Evolutionary conservation across 2,329 filamentous ascomycete species (phyloP).

Genomic region (Claviceps pazoutovae): DNA sequence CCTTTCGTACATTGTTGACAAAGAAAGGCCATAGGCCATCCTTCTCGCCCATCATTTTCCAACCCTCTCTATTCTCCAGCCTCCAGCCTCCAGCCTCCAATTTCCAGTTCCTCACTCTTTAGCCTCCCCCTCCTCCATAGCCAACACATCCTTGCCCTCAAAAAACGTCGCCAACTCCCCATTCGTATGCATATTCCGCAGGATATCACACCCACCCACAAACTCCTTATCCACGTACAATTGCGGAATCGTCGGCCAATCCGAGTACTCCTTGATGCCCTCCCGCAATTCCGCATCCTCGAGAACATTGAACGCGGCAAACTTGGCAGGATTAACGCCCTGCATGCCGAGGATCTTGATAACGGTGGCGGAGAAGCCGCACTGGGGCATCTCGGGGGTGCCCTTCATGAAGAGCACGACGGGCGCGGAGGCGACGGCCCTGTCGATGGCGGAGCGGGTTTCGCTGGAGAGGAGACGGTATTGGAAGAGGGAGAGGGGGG

Average conservation of each 20-base stretch:
- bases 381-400: conserved; percentile 88
- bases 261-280: conserved; percentile 97
- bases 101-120: conserved; percentile 17
- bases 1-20: too few relatives aligned
- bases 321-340: conserved; percentile 88
- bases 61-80: background rate
- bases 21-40: too few relatives aligned
- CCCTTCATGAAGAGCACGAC: conserved; percentile 99
- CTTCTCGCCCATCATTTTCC: background rate
- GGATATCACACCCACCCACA: conserved; percentile 91
- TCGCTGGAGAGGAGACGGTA: conserved; percentile 65
- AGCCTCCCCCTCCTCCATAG: conserved; percentile 24
- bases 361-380: conserved; percentile 86
- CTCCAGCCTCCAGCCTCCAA: conserved; percentile 1
- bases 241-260: conserved; percentile 98
- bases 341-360: conserved; percentile 93
- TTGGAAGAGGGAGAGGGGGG: conserved; percentile 22
- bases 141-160: conserved; percentile 79
- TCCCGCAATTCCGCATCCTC: conserved; percentile 77
- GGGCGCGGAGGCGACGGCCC: conserved; percentile 72
- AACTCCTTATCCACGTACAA: conserved; percentile 94
- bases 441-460: conserved; percentile 73
- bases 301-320: conserved; percentile 94
- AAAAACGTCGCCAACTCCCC: conserved; percentile 84
- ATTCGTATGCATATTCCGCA: conserved; percentile 94